These are phyloP conservation scores for Sambucus nigra DNA, from an alignment of 129 eudicot genomes.

Conservation along the genomic window DNA sequence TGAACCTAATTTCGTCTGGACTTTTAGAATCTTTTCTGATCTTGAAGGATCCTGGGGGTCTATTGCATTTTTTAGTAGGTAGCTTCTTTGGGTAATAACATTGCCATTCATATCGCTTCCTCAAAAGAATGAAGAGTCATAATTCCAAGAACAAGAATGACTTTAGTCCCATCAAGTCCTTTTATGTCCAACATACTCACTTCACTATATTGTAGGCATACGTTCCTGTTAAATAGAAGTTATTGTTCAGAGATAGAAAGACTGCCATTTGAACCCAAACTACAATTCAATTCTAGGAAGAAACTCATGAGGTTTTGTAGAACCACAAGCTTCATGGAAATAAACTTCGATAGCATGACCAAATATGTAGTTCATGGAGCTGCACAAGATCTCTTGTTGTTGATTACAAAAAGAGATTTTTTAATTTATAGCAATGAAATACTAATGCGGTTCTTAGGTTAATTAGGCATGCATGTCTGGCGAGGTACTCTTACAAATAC, in stretches of 20 bases:
- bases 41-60: too few relatives aligned
- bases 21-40: too few relatives aligned
- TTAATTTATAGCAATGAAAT: constrained; percentile 29
- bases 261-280: constrained; percentile 16
- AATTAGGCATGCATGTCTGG: constrained; percentile 22
- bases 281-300: constrained; percentile 19
- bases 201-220: too few relatives aligned
- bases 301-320: constrained; percentile 26
- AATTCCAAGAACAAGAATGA: too few relatives aligned
- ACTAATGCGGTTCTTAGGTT: constrained; percentile 28
- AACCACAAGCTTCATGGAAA: constrained; percentile 28
- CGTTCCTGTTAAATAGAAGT: constrained; percentile 35
- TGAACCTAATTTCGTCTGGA: too few relatives aligned
- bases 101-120: too few relatives aligned
- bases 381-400: constrained; percentile 25
- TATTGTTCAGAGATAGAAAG: constrained; percentile 10
- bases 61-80: too few relatives aligned
- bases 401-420: constrained; percentile 22
- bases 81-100: too few relatives aligned
- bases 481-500: constrained; percentile 33
- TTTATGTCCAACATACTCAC: too few relatives aligned
- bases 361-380: constrained; percentile 21
- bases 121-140: too few relatives aligned
- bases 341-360: constrained; percentile 22
- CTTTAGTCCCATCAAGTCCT: too few relatives aligned